Conservation (phyloP, 2,329 filamentous ascomycete genomes). For the Proliferodiscus dingleyae region DNA sequence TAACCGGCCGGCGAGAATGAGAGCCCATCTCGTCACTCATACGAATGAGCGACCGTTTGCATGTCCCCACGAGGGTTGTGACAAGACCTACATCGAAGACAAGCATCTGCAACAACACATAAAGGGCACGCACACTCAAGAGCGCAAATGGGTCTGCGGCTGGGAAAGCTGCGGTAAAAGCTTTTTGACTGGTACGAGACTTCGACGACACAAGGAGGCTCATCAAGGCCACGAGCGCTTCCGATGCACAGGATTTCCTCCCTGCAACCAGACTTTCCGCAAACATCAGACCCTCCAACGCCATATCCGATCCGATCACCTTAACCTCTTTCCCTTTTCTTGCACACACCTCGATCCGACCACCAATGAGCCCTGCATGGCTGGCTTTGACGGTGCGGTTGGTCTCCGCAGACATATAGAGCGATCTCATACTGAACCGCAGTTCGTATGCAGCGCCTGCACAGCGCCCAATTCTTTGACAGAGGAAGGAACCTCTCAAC, state of each 20-base stretch:
- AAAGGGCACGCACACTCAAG: slow-evolving; percentile 71
- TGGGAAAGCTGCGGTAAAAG: slow-evolving; percentile 70
- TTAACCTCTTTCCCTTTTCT: slow-evolving; percentile 64
- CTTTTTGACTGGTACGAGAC: slow-evolving; percentile 74
- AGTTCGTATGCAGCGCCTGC: slow-evolving; percentile 77
- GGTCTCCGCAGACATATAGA: slow-evolving; percentile 68
- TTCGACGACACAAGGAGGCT: slow-evolving; percentile 71
- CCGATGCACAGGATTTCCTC: slow-evolving; percentile 63
- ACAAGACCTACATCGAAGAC: slow-evolving; percentile 79
- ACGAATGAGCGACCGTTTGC: slow-evolving; percentile 77
- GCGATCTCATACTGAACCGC: slow-evolving; percentile 62
- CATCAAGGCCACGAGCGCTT: slow-evolving; percentile 75
- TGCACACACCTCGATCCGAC: slow-evolving; percentile 56
- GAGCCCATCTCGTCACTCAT: slow-evolving; percentile 78
- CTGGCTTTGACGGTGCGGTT: slow-evolving; percentile 68
- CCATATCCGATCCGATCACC: slow-evolving; percentile 73
- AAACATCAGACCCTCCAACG: slow-evolving; percentile 83
- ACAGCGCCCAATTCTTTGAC: slow-evolving; percentile 29
- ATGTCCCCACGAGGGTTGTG: slow-evolving; percentile 66
- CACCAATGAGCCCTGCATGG: slow-evolving; percentile 53
- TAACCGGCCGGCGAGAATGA: slow-evolving; percentile 77
- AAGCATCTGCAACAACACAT: slow-evolving; percentile 84
- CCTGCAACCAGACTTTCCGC: slow-evolving; percentile 74
- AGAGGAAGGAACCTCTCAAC: slow-evolving; percentile 37
- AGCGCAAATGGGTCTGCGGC: slow-evolving; percentile 67